A percentile compares a stretch with the other conserved stretches of the same genome.
Evolutionary conservation across 768 basidiomycete species (phyloP).

Genomic region (Mrakia blollopis): DNA sequence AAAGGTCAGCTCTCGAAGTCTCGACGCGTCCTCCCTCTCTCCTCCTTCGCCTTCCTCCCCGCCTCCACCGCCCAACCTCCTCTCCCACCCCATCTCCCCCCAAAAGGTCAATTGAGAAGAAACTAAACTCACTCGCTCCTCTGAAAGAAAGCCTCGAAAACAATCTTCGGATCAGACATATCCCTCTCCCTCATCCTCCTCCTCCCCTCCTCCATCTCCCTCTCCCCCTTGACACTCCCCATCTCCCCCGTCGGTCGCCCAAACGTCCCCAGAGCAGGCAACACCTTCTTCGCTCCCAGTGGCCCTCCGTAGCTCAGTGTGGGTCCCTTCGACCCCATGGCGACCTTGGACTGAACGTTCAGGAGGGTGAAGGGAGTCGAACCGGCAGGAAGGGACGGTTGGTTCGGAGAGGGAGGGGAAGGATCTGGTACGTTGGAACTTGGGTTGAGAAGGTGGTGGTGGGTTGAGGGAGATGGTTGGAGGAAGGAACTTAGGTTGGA

Average conservation of each 20-base stretch:
- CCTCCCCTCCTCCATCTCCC: background rate
- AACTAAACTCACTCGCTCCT: constrained; percentile 20
- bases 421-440: too few relatives aligned
- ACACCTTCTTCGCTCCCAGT: background rate
- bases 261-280: background rate
- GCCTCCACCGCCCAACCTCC: too few relatives aligned
- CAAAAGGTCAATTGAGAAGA: too few relatives aligned
- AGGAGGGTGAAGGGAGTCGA: constrained; percentile 13
- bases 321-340: constrained; percentile 19
- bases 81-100: too few relatives aligned
- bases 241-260: background rate
- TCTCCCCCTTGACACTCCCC: background rate
- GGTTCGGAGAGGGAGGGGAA: background rate
- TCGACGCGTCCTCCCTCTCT: background rate
- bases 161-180: background rate
- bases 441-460: too few relatives aligned
- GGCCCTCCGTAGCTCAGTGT: constrained; percentile 5
- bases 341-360: constrained; percentile 14
- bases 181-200: background rate
- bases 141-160: constrained; percentile 28
- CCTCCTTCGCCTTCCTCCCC: background rate
- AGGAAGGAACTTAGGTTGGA: background rate
- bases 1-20: constrained; percentile 1
- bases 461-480: background rate
- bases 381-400: background rate